phyloP scores from a whole-genome alignment of 768 basidiomycete genomes.

The Crassisporium funariophilum region DNA sequence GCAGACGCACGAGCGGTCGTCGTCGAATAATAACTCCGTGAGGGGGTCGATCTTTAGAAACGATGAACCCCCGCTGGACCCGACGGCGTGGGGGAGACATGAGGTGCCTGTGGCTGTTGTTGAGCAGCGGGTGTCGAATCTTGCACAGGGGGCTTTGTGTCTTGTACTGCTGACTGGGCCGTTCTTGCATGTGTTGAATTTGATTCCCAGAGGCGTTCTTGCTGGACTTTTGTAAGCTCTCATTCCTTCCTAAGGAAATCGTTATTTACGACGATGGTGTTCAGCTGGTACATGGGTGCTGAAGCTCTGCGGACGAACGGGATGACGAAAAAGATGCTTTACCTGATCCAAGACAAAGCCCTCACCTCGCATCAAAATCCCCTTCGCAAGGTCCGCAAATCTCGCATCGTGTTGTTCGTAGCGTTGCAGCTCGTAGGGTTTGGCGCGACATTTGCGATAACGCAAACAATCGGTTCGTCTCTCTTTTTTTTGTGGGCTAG shows the following conservation, averaged over 20 bases:
- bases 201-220: slow-evolving; percentile 82
- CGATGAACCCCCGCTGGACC: slow-evolving; percentile 15
- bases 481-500: neutral
- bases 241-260: neutral
- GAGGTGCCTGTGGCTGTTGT: slow-evolving; percentile 77
- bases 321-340: slow-evolving; percentile 80
- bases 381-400: slow-evolving; percentile 71
- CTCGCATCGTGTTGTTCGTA: slow-evolving; percentile 72
- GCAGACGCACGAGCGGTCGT: slow-evolving; percentile 10
- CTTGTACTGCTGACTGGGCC: slow-evolving; percentile 82
- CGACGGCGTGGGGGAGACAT: slow-evolving; percentile 23
- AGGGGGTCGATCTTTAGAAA: slow-evolving; percentile 13
- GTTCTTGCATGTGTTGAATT: slow-evolving; percentile 74
- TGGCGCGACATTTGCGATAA: slow-evolving; percentile 86
- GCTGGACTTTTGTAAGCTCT: slow-evolving; percentile 83
- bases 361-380: slow-evolving; percentile 71
- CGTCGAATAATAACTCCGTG: slow-evolving; percentile 1
- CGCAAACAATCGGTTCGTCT: slow-evolving; percentile 78
- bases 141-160: slow-evolving; percentile 79
- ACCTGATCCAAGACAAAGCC: slow-evolving; percentile 70
- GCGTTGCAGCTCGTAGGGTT: slow-evolving; percentile 80
- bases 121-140: slow-evolving; percentile 91
- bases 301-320: slow-evolving; percentile 81
- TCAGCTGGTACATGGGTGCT: slow-evolving; percentile 90
- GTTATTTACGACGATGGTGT: slow-evolving; percentile 2